A percentile compares a stretch with the other conserved stretches of the same genome.
Evolutionary conservation across 495 filamentous ascomycete genomes (phyloP).

Genomic region (Tetracladium marchalianum): DNA sequence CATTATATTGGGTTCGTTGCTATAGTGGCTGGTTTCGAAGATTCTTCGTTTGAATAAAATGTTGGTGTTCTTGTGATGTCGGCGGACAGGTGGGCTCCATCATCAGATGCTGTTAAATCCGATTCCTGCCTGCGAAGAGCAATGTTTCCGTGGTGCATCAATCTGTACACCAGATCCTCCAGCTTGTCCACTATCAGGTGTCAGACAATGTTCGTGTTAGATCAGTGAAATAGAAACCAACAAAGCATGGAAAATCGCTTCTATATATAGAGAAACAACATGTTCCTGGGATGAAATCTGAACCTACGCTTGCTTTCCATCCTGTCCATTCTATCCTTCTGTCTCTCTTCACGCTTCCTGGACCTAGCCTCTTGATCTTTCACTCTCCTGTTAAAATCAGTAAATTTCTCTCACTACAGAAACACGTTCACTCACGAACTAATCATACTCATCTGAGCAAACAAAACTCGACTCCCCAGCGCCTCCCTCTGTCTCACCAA

Average conservation of each 20-base stretch:
- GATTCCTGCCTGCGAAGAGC: neutral
- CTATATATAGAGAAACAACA: neutral
- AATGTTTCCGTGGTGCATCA: constrained; percentile 18
- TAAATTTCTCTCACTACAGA: neutral
- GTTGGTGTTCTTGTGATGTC: too few relatives aligned
- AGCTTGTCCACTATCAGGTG: constrained; percentile 14
- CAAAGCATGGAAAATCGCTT: neutral
- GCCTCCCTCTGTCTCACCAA: constrained; percentile 36
- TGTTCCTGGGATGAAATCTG: constrained; percentile 4
- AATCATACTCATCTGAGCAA: constrained; percentile 28
- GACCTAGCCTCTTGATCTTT: constrained; percentile 19
- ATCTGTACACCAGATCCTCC: constrained; percentile 20
- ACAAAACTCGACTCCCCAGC: constrained; percentile 26
- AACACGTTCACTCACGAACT: constrained; percentile 21
- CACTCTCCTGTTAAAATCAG: constrained; percentile 16
- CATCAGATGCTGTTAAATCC: too few relatives aligned
- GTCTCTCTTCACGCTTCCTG: constrained; percentile 13
- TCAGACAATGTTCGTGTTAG: too few relatives aligned
- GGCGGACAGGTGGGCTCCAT: too few relatives aligned
- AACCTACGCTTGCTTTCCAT: constrained; percentile 20
- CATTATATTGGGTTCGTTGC: neutral
- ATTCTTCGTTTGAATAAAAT: too few relatives aligned
- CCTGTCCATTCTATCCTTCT: constrained; percentile 13
- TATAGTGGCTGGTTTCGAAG: too few relatives aligned
- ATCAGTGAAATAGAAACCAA: neutral